Base-by-base conservation (phyloP, 345 rosid genomes). In the Linum tenue region DNA sequence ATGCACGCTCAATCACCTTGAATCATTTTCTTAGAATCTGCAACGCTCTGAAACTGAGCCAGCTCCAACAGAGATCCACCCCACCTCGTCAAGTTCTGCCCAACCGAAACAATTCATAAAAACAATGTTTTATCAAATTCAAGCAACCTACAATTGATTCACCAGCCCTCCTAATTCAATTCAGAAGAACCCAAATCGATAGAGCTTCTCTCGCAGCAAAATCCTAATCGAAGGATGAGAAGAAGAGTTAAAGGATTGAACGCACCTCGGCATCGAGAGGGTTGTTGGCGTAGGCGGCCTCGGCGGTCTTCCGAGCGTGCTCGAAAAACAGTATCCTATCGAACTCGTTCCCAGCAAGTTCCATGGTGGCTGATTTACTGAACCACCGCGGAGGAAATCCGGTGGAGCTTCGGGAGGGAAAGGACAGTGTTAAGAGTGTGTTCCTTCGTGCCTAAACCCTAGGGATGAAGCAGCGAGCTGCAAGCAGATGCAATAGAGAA, bases 61-160 rank as follows among this genome's bases (percentile, higher is more conserved):
- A 90, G 64, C 80, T 92, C 98, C 68, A 92, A 62, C 69, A 92
- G 64, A 68, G 89, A 78, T 48, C 96, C 94, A 59, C 85, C 96
- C 98, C 98, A 92, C 71, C 83, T 84, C 31, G 87, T 85, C 67
- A 92, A 70, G 70, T 92, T 92, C 98, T 92, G 73, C 31, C 31
- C 31, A 9, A 16, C 50, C 56, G 14, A 36, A 16, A 22, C 31
- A 57, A 57, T 12, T 37, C 36, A 38, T 1, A 17, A 56, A 7
- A 72, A 48, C n/a, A 59, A 50, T 5, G 6, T 5, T 5, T 7
- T 16, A 38, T 36, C 11, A 14, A 10, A 59, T 44, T 11, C 22
- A 39, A 69, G 0, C 15, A n/a, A 16, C 15, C 37, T 43, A 35
- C 6, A 11, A 40, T 43, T 42, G 51, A 15, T 62, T 39, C 38